phyloP scores from a whole-genome alignment of 2,329 filamentous ascomycete genomes.

The Aspergillus nomiae region DNA sequence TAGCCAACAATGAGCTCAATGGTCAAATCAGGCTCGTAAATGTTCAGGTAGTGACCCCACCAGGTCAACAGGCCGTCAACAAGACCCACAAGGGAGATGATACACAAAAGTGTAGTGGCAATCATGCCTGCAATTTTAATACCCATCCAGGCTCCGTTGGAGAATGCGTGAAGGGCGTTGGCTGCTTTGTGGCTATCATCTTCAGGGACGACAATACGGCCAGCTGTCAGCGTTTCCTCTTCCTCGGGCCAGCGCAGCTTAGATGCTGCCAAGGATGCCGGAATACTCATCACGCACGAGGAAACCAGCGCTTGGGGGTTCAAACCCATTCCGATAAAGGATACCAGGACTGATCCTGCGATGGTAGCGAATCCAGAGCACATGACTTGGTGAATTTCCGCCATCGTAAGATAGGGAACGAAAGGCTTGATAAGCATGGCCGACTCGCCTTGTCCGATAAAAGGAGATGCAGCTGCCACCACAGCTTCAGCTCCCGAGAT shows the following conservation, averaged over 20 bases:
- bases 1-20: conserved; percentile 77
- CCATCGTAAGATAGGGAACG: conserved; percentile 78
- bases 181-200: conserved; percentile 70
- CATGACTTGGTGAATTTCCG: conserved; percentile 92
- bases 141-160: conserved; percentile 81
- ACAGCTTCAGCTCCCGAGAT: conserved; percentile 93
- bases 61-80: conserved; percentile 77
- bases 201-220: conserved; percentile 77
- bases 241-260: conserved; percentile 89
- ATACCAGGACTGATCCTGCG: conserved; percentile 81
- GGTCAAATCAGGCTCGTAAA: conserved; percentile 69
- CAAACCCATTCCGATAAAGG: conserved; percentile 81
- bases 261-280: conserved; percentile 82
- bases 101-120: conserved; percentile 74
- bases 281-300: conserved; percentile 94
- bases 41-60: conserved; percentile 79
- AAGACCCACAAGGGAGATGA: conserved; percentile 74
- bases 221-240: conserved; percentile 81
- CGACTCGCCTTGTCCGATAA: conserved; percentile 92
- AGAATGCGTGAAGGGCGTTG: conserved; percentile 82
- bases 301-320: conserved; percentile 85
- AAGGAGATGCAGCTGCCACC: conserved; percentile 87
- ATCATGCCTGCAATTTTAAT: conserved; percentile 88
- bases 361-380: conserved; percentile 91
- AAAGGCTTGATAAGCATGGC: conserved; percentile 91